Evolutionary conservation across 208 protist genomes (phyloP), one percentile per base, ranked within the genome.

Genomic region (Leishmania major): DNA sequence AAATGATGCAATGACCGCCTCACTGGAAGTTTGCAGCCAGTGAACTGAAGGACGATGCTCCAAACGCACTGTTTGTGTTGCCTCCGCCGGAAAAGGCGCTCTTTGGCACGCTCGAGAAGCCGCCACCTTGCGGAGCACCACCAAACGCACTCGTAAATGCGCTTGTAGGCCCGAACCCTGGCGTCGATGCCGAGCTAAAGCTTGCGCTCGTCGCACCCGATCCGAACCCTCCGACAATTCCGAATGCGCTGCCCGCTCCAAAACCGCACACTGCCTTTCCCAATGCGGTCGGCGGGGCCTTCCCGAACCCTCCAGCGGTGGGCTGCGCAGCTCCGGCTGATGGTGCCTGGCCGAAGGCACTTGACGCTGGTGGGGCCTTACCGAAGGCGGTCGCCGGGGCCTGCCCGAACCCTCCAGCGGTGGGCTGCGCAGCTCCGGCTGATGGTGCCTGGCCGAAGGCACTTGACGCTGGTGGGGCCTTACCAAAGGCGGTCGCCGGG

Each of bases 111-210:
- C 73, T 73, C 4, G 83, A 76, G 28, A 86, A 86, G 4, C 83
- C 83, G 1, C 78, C 55, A 13, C 78, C 57, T 35, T 51, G 77
- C 2, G 83, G 37, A 17, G 71, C 28, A 10, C 83, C 83, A 55
- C 83, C 83, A 60, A 86, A 83, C 1, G 83, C 83, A 49, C 78
- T 86, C 47, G 40, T 69, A 55, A 86, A 86, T 31, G 78, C 78
- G 47, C 82, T 81, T 51, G 49, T 31, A 22, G 55, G 37, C 4
- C 76, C 76, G 25, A 40, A 69, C 43, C 64, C 64, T 31, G 59
- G 25, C 4, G 15, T 25, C 13, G 49, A 45, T 10, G 45, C 45
- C 3, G 77, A 15, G 8, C 28, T 6, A 17, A 22, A n/a, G 47
- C 45, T 10, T 1, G 59, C 59, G 8, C 35, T 49, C 3, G 75